These are phyloP conservation scores for Parachaetomium inaequale DNA, from an alignment of 495 filamentous ascomycete genomes.

Conservation along the genomic window DNA sequence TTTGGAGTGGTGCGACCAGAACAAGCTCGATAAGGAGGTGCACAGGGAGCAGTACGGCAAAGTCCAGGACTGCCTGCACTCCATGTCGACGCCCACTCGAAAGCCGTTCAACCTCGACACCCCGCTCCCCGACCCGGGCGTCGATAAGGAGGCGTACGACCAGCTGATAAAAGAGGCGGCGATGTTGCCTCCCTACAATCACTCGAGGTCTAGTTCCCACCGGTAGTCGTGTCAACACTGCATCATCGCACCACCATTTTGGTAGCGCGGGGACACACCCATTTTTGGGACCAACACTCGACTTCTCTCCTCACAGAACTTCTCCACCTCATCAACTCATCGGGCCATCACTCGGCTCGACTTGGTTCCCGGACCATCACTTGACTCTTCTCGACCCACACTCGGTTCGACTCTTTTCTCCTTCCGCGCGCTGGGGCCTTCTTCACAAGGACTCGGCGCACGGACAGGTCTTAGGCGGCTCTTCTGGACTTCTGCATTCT, in stretches of 20 bases:
- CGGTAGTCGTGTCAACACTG: too few relatives aligned
- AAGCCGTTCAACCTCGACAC: slow-evolving; percentile 12
- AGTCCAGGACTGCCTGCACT: neutral
- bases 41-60: neutral
- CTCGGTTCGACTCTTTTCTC: too few relatives aligned
- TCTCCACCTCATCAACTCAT: too few relatives aligned
- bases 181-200: too few relatives aligned
- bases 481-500: neutral
- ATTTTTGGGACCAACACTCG: too few relatives aligned
- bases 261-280: neutral
- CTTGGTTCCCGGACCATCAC: too few relatives aligned
- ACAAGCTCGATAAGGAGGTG: neutral
- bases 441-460: too few relatives aligned
- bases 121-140: neutral
- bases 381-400: too few relatives aligned
- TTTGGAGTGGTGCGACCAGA: neutral
- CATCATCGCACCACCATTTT: neutral
- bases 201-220: too few relatives aligned
- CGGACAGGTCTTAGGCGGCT: neutral
- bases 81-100: neutral
- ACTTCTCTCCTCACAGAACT: too few relatives aligned
- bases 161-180: neutral
- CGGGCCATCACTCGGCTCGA: too few relatives aligned
- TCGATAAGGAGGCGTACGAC: neutral
- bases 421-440: too few relatives aligned